Conservation (phyloP, 2,329 filamentous ascomycete genomes). For the Diplodia seriata region DNA sequence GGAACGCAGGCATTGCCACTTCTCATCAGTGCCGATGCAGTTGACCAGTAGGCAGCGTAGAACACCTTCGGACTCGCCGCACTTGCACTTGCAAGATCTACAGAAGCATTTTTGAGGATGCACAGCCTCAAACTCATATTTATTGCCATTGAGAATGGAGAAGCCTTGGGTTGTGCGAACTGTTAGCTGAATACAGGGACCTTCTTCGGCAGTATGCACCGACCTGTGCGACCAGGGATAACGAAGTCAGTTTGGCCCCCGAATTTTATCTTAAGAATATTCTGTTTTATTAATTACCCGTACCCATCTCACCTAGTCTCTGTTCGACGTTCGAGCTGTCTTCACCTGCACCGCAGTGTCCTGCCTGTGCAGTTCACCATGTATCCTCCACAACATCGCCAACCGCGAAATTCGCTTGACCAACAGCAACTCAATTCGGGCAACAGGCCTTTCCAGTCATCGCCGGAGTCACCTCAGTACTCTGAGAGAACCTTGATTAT, state of each 20-base stretch:
- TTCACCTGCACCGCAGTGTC: too few species aligned
- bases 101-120: neutral
- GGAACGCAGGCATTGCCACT: neutral
- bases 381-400: neutral
- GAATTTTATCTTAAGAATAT: neutral
- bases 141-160: neutral
- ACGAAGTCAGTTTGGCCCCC: neutral
- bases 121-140: neutral
- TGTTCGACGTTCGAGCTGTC: too few species aligned
- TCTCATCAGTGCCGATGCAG: neutral
- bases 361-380: neutral
- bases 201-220: neutral
- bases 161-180: neutral
- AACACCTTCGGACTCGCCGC: neutral
- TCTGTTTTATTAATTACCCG: neutral
- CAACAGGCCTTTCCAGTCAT: accelerated
- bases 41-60: neutral
- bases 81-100: neutral
- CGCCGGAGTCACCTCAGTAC: neutral
- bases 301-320: neutral
- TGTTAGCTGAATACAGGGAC: neutral
- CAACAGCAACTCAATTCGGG: neutral
- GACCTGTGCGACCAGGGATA: neutral
- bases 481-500: neutral
- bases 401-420: neutral